Conservation (phyloP, 306 rosid species). For the Glycine soja region DNA sequence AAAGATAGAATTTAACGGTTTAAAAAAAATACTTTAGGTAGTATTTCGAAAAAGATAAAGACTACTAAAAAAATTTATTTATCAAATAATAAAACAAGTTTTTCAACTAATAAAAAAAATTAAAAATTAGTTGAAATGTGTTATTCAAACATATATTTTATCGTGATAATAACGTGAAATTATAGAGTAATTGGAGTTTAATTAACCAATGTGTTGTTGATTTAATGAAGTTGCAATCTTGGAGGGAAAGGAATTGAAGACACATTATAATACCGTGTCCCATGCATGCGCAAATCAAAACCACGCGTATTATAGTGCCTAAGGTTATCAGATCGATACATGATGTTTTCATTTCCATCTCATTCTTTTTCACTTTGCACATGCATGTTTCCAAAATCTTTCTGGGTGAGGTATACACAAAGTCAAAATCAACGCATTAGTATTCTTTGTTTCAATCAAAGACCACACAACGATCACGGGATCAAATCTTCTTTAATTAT, state of each 20-base stretch:
- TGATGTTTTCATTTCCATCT: not conserved
- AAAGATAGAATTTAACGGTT: no score
- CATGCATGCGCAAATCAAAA: no score
- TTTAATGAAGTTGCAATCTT: not conserved
- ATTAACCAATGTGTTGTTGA: not conserved
- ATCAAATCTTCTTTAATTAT: constrained; percentile 3
- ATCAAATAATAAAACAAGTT: no score
- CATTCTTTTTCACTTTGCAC: not conserved
- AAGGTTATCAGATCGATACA: not conserved
- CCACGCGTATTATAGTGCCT: no score
- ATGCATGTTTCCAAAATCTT: constrained; percentile 1
- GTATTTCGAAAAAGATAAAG: no score
- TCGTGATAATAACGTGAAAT: no score
- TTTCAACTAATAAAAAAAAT: no score
- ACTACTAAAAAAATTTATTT: no score
- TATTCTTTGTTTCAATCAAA: not conserved
- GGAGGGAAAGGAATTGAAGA: not conserved
- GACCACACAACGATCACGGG: not conserved
- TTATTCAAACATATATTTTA: no score
- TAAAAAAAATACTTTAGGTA: no score
- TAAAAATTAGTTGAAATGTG: no score
- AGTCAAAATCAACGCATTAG: not conserved
- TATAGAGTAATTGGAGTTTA: not conserved
- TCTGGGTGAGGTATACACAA: not conserved
- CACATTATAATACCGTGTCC: not conserved